Base-by-base conservation (phyloP, 2,329 filamentous ascomycete genomes). In the Diaporthe destruens region DNA sequence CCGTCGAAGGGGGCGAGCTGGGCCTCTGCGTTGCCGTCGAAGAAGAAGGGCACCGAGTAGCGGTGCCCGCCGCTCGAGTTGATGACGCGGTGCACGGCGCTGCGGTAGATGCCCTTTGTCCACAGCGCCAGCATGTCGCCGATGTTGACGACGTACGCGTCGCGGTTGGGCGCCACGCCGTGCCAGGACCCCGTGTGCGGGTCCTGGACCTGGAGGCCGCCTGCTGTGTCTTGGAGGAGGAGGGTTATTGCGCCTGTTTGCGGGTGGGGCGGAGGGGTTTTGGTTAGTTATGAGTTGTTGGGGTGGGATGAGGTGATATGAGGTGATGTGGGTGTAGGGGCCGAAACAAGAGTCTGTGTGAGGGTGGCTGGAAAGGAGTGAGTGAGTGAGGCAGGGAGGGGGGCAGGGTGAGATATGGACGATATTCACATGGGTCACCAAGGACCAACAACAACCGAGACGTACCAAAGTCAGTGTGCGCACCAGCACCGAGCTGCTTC, bases 41-140 rank as follows among this genome's bases (percentile, higher is more conserved):
- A 85, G 78, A 89, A 90, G 67, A 89, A 85, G 0, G 87, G 87
- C n/a, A 90, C 81, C 8, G 85, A 88, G 76, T 89, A 90, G 49
- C 89, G 82, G 76, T 89, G 85, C 12, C 79, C 80, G 1, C 81
- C 81, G 3, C 83, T 85, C 55, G 82, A 82, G 80, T 89, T 89
- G 75, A 90, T 85, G 34, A 90, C 88, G 9, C 87, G 81, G 77
- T 90, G 88, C 5, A 87, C 78, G 63, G 84, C 88, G 76, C 84
- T 87, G 76, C 84, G 86, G 80, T 88, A 90, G 61, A 81, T 79
- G 20, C 85, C 84, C 69, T 86, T 85, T 18, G 87, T 89, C 85
- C 87, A 87, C 16, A 82, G 77, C 74, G 81, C 80, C 73, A 88
- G 79, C 76, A 88, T 82, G 74, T 88, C 85, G 39, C 85, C 86